These are phyloP conservation scores for Waltergamsia citrina DNA, from an alignment of 2,329 filamentous ascomycete genomes.

Conservation along the genomic window DNA sequence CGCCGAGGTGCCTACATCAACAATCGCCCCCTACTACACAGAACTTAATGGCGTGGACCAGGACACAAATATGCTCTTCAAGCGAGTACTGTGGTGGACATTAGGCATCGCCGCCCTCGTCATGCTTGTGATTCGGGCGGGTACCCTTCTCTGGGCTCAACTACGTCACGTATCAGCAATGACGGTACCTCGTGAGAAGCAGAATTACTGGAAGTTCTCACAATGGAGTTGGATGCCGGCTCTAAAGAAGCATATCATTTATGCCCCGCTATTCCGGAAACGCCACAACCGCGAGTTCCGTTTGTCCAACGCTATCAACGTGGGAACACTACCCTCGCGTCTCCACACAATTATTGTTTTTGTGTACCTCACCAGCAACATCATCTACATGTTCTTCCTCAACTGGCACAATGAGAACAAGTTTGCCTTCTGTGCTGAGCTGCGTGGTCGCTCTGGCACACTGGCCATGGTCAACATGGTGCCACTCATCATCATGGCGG, in stretches of 20 bases:
- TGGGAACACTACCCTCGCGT: conserved; percentile 55
- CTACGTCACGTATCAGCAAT: conserved; percentile 51
- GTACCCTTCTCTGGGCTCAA: conserved; percentile 44
- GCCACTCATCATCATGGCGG: conserved; percentile 78
- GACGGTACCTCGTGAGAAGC: conserved; percentile 38
- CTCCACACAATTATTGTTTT: conserved; percentile 49
- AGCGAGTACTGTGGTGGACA: conserved; percentile 50
- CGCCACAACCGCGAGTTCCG: conserved; percentile 60
- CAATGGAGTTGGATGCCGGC: conserved; percentile 52
- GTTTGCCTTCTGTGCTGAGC: conserved; percentile 64
- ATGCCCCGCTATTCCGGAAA: conserved; percentile 55
- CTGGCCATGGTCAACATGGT: conserved; percentile 86
- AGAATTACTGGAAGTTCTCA: conserved; percentile 48
- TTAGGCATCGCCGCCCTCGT: conserved; percentile 45
- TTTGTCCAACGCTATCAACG: conserved; percentile 48
- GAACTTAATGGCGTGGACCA: conserved; percentile 53
- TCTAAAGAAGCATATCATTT: conserved; percentile 49
- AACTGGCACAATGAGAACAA: conserved; percentile 49
- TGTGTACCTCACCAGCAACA: conserved; percentile 50
- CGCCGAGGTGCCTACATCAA: conserved; percentile 27
- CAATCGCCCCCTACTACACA: conserved; percentile 45
- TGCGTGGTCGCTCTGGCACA: conserved; percentile 77
- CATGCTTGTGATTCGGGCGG: conserved; percentile 42
- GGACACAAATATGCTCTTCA: conserved; percentile 45
- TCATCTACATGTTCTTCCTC: conserved; percentile 52